Base-by-base conservation (phyloP, 768 basidiomycete genomes). In the Tephrocybe sp. region DNA sequence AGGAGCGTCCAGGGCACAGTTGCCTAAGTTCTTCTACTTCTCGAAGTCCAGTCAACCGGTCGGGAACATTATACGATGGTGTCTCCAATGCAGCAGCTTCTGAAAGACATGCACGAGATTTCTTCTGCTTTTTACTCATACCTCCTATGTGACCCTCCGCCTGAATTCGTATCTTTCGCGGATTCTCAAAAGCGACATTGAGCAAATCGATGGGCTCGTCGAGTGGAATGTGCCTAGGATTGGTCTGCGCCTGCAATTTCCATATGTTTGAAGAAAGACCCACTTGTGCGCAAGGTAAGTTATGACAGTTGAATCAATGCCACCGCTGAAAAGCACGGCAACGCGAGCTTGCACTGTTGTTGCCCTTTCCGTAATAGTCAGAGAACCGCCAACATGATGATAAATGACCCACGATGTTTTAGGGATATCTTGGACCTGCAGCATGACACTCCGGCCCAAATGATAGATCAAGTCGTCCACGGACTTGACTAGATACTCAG, bases 121-220 rank as follows among this genome's bases (percentile, higher is more conserved):
- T 75, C 61, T 68, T 72, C 51, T 76, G 70, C 60, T 65, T 73
- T 54, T 75, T 79, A 11, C 72, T 62, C n/a, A 73, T 58, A 1
- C 71, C 72, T 13, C 72, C 73, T 25, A 65, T 52, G 53, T 81
- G 80, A 11, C 78, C 76, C 40, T 75, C 73, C 18, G 69, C 52
- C 51, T 77, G 72, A 3, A 75, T 62, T 37, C 72, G 72, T 12
- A 88, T 68, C 60, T 89, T 87, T 5, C 92, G 80, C n/a, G 93
- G 93, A 60, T 97, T 97, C 63, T 98, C 93, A 57, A 98, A 98
- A 1, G 92, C 91, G 4, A 98, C 92, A 59, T 97, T 97, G 7
- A 98, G 72, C 1, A 98, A 71, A 61, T 98, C 95, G 43, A 98
- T 92, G 0, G 92, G 89, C 62, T 97, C 93, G 37, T 81, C 74